Evolutionary conservation across 805 yeast species (phyloP).

Genomic region (Wickerhamiella nectarea): DNA sequence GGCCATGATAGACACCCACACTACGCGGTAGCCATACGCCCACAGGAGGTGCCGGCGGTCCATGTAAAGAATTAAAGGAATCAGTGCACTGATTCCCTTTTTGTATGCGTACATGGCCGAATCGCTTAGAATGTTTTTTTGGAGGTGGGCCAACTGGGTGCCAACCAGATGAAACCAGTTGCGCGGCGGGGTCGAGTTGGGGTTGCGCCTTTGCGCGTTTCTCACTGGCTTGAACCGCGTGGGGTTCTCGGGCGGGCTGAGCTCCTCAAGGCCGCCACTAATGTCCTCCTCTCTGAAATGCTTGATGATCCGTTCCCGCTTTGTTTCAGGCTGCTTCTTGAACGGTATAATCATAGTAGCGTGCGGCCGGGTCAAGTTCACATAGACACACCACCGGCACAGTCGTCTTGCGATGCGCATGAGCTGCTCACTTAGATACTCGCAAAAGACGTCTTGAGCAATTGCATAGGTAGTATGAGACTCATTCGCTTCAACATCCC

Average conservation of each 20-base stretch:
- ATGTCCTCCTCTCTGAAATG: neutral
- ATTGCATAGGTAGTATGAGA: constrained; percentile 8
- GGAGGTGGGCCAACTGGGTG: neutral
- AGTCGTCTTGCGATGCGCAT: constrained; percentile 12
- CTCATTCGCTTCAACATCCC: neutral
- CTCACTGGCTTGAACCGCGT: neutral
- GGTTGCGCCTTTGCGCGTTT: constrained; percentile 18
- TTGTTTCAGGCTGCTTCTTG: neutral
- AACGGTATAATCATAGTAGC: constrained; percentile 14
- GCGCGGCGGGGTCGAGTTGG: constrained; percentile 25
- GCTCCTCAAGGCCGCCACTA: neutral
- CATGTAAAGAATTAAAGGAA: constrained; percentile 20
- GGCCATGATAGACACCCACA: constrained; percentile 26
- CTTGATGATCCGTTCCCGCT: constrained; percentile 1
- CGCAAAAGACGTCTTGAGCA: constrained; percentile 14
- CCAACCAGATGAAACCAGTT: constrained; percentile 20
- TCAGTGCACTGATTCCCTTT: neutral
- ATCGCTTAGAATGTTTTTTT: neutral
- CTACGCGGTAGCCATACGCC: constrained; percentile 17
- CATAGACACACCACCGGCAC: constrained; percentile 14
- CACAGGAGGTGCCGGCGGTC: constrained; percentile 18
- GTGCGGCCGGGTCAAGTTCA: constrained; percentile 13
- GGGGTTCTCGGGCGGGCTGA: neutral
- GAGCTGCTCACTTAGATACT: constrained; percentile 13
- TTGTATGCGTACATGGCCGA: neutral